Evolutionary conservation across 352 stramenopile species (phyloP), one percentile per base, ranked within the genome.

Genomic region (Peronospora destructor): DNA sequence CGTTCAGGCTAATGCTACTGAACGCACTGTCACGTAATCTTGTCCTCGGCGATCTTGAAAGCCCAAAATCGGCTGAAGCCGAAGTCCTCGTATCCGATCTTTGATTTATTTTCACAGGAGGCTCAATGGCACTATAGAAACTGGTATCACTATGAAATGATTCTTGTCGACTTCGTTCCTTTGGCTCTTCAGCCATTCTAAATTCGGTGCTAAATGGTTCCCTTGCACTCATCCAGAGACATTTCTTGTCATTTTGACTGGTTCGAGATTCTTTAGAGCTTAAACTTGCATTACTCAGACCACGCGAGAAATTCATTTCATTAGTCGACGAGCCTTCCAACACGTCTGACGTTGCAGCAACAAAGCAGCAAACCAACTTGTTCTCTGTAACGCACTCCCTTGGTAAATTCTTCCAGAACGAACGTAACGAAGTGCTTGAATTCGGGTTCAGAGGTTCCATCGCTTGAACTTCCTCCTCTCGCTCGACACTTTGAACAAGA

Each of bases 301-400:
- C 65, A 9, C 17, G 41, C 19, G 34, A 49, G 38, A 61, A 51
- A 26, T 26, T 3, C 50, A 38, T 45, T 0, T 45, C 51, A 32
- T 55, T 49, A 12, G 59, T 42, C 34, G 51, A 46, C 11, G 38
- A 51, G 2, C 53, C 28, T 6, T 56, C 28, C 6, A 34, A 47
- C 4, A 37, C 6, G 2, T 34, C 37, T 14, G 34, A 40, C 10
- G 25, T 19, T 4, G 21, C 21, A 9, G 41, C 45, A 6, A 64
- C 46, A 38, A 87, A 90, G n/a, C 60, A 46, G 50, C 76, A 90
- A 28, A 73, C 71, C 45, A 90, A 56, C 40, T 83, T 87, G 51
- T 71, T 82, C 52, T 81, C 78, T 2, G 61, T 73, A 9, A 86
- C 58, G 23, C 69, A 45, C 26, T 88, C 71, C 8, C 50, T 68